These are phyloP conservation scores for Corynespora cassiicola DNA, from an alignment of 2,329 filamentous ascomycete genomes.

Conservation along the genomic window DNA sequence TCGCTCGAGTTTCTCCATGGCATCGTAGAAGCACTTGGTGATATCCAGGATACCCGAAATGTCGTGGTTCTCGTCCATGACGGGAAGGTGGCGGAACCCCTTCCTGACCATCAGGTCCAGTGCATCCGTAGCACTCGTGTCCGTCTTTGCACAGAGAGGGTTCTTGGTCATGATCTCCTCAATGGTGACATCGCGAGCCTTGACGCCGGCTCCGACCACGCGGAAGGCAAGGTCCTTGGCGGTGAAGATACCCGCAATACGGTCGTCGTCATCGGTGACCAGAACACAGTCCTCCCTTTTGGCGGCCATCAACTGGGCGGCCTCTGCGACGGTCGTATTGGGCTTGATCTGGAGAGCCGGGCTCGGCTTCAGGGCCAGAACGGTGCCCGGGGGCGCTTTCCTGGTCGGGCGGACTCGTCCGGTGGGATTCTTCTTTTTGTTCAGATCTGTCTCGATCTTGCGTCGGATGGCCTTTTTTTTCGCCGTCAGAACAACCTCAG, in stretches of 20 bases:
- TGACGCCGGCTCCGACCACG: constrained; percentile 88
- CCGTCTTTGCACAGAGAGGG: constrained; percentile 93
- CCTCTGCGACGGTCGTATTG: constrained; percentile 89
- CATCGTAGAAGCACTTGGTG: constrained; percentile 99
- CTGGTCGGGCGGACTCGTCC: constrained; percentile 81
- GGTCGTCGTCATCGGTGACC: constrained; percentile 96
- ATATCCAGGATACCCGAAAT: constrained; percentile 98
- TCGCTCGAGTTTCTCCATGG: constrained; percentile 98
- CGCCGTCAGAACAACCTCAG: constrained; percentile 21
- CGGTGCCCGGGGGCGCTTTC: constrained; percentile 94
- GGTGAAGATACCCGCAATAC: constrained; percentile 98
- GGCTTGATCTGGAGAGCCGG: constrained; percentile 98
- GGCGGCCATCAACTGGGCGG: constrained; percentile 97
- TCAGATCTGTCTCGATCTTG: constrained; percentile 97
- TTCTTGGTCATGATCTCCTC: constrained; percentile 99
- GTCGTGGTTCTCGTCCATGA: constrained; percentile 99
- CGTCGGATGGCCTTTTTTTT: constrained; percentile 85
- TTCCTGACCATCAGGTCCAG: constrained; percentile 98
- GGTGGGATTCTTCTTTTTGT: constrained; percentile 89
- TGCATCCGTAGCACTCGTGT: constrained; percentile 97
- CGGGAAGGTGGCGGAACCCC: constrained; percentile 94
- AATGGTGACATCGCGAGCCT: constrained; percentile 89
- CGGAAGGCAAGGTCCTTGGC: constrained; percentile 98
- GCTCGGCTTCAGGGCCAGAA: constrained; percentile 93
- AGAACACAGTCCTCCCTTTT: constrained; percentile 98